Evolutionary conservation across 352 stramenopile species (phyloP).

Genomic region (Pythium chondricola): DNA sequence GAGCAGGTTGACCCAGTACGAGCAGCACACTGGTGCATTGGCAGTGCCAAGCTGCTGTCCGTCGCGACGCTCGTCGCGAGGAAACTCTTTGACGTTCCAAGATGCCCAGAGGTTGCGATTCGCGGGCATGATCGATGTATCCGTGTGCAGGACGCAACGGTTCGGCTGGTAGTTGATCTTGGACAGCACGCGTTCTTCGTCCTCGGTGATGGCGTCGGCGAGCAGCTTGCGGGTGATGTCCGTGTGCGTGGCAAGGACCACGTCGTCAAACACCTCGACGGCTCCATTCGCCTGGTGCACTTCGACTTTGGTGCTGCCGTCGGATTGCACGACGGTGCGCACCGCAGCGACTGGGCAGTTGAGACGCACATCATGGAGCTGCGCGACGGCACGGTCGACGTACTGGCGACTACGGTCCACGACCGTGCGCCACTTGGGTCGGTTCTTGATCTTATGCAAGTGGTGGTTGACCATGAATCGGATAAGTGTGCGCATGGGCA

Average conservation of each 20-base stretch:
- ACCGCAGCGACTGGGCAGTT: slow-evolving; percentile 41
- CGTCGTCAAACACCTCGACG: slow-evolving; percentile 27
- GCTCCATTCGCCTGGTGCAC: slow-evolving; percentile 16
- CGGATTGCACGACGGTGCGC: slow-evolving; percentile 23
- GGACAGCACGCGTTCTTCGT: slow-evolving; percentile 34
- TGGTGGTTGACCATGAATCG: slow-evolving; percentile 31
- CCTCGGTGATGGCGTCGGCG: slow-evolving; percentile 23
- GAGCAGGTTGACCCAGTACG: slow-evolving; percentile 84
- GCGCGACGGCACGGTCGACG: slow-evolving; percentile 45
- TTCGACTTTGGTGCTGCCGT: slow-evolving; percentile 9
- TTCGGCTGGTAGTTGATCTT: slow-evolving; percentile 35
- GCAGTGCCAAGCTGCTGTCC: slow-evolving; percentile 24
- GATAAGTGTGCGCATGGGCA: slow-evolving; percentile 25
- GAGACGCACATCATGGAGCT: slow-evolving; percentile 25
- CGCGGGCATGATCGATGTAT: slow-evolving; percentile 53
- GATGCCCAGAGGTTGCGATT: slow-evolving; percentile 60
- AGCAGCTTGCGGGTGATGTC: slow-evolving; percentile 15
- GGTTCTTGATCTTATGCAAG: slow-evolving; percentile 23
- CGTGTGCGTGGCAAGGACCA: slow-evolving; percentile 44
- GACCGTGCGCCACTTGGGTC: slow-evolving; percentile 26
- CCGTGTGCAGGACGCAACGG: slow-evolving; percentile 32
- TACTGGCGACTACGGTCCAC: slow-evolving; percentile 61
- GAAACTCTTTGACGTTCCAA: slow-evolving; percentile 84
- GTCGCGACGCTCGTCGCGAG: slow-evolving; percentile 6
- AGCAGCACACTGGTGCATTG: slow-evolving; percentile 31